Evolutionary conservation across 441 rosid species (phyloP).

Genomic region (Aquilaria agallochum): DNA sequence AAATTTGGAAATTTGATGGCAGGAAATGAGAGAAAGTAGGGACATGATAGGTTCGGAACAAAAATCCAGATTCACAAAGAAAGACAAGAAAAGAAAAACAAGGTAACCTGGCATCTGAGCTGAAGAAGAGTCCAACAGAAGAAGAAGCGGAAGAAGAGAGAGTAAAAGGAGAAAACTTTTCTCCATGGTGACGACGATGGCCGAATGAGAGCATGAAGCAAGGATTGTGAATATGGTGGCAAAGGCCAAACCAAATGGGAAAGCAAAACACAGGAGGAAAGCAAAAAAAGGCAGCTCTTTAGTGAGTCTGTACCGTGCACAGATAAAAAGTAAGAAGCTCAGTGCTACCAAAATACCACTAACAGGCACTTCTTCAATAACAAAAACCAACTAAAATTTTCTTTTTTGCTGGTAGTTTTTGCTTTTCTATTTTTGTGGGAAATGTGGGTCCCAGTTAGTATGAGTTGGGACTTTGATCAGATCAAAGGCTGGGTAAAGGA

Average conservation of each 20-base stretch:
- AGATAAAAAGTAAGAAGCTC: constrained; percentile 2
- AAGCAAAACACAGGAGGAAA: constrained; percentile 8
- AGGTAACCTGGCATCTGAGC: constrained; percentile 62
- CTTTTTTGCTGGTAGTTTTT: not conserved
- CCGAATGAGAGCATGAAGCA: constrained; percentile 24
- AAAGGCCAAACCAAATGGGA: not conserved
- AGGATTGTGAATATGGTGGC: constrained; percentile 1
- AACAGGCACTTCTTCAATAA: not conserved
- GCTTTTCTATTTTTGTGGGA: not conserved
- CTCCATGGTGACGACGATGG: constrained; percentile 35
- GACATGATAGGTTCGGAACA: too few species aligned
- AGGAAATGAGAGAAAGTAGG: too few species aligned
- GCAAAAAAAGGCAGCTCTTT: not conserved
- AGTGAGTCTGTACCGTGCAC: constrained; percentile 7
- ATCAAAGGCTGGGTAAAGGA: constrained; percentile 7
- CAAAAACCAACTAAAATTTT: constrained; percentile 1
- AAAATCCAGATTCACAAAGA: not conserved
- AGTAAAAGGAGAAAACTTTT: constrained; percentile 25
- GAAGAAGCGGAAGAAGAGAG: constrained; percentile 23
- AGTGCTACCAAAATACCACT: not conserved
- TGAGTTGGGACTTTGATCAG: constrained; percentile 8
- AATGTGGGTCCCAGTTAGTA: constrained; percentile 14
- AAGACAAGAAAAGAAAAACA: constrained; percentile 4
- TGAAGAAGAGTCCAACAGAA: constrained; percentile 33
- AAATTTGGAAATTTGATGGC: too few species aligned